Percentiles rank a stretch among this genome's conserved stretches.
Conservation (phyloP, 331 rosid genomes). For the Pyrus hybrid region DNA sequence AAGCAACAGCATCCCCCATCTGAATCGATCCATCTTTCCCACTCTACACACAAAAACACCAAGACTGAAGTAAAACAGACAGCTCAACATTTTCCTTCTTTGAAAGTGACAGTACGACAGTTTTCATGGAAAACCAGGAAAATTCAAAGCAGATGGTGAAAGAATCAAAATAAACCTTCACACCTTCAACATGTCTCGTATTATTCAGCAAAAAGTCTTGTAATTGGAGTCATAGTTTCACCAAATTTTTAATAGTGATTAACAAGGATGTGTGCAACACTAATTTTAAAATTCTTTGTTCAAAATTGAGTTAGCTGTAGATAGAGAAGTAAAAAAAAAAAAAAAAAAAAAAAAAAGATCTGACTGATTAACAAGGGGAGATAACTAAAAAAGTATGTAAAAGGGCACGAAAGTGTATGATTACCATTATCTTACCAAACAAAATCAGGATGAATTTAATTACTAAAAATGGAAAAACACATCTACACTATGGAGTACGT, state of each 20-base stretch:
- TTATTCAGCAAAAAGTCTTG: too few relatives aligned
- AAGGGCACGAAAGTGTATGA: neutral
- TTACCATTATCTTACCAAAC: neutral
- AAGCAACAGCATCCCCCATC: conserved; percentile 86
- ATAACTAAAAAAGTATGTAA: neutral
- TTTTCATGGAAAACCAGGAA: neutral
- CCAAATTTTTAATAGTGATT: neutral
- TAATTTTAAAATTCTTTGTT: neutral
- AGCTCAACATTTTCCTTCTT: neutral
- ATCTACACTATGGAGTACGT: neutral
- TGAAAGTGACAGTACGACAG: neutral
- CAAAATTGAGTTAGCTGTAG: neutral
- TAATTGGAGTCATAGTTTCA: neutral
- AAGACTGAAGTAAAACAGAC: neutral
- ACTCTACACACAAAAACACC: conserved; percentile 18
- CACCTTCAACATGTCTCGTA: too few relatives aligned
- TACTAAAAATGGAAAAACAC: neutral
- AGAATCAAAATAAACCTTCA: too few relatives aligned
- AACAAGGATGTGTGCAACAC: neutral
- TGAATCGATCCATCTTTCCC: conserved; percentile 42
- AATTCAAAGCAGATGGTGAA: conserved; percentile 13
- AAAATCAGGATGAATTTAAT: neutral
- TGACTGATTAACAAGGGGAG: neutral
- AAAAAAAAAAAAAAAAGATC: too few relatives aligned
- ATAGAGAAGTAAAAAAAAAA: neutral